Conservation (phyloP, 306 rosid species). For the Fagus crenata region DNA sequence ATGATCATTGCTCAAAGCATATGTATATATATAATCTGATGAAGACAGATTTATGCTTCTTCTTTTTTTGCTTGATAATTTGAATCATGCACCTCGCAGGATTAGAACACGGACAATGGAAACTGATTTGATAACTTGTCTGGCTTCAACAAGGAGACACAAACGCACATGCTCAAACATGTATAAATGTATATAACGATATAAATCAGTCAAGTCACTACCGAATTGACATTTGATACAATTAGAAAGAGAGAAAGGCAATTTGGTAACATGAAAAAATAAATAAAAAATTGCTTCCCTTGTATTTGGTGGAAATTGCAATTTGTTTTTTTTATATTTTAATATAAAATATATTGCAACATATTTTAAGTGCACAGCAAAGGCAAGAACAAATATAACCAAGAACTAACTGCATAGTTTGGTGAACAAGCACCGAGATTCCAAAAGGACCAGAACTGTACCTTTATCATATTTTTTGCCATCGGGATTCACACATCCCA, state of each 20-base stretch:
- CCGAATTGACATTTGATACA: neutral
- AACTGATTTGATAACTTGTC: neutral
- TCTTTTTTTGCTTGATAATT: neutral
- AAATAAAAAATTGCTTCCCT: neutral
- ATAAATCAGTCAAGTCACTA: neutral
- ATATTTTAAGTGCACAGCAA: neutral
- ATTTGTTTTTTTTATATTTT: too few relatives aligned
- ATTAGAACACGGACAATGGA: neutral
- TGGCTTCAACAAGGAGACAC: neutral
- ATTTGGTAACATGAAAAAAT: neutral
- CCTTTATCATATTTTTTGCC: constrained; percentile 90
- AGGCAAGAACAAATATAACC: neutral
- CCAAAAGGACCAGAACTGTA: constrained; percentile 18
- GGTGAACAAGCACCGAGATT: neutral
- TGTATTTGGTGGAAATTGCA: neutral
- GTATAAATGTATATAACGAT: neutral
- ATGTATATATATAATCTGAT: neutral
- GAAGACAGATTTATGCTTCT: neutral
- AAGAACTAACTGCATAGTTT: neutral
- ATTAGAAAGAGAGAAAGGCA: neutral
- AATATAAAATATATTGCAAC: neutral
- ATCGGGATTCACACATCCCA: constrained; percentile 65
- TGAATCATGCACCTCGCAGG: neutral
- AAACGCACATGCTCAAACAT: neutral
- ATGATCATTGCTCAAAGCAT: neutral